Evolutionary conservation across 768 basidiomycete genomes (phyloP).

Genomic region (Lactifluus piperatus): DNA sequence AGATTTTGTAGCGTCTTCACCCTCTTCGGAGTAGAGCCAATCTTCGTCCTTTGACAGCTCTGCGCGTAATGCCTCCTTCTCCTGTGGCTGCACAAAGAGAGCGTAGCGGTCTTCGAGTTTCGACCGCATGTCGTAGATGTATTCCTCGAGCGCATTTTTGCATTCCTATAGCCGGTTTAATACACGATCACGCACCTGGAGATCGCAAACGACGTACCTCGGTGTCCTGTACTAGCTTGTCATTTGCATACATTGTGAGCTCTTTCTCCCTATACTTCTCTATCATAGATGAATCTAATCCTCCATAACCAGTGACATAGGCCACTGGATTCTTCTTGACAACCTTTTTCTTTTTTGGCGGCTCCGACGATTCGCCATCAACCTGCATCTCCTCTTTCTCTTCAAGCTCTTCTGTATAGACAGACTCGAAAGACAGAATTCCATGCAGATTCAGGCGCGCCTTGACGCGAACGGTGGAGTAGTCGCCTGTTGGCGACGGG

Average conservation of each 20-base stretch:
- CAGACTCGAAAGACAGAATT: constrained; percentile 75
- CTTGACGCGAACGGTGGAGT: constrained; percentile 84
- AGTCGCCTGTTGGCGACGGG: constrained; percentile 57
- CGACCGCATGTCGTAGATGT: constrained; percentile 90
- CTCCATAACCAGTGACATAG: constrained; percentile 55
- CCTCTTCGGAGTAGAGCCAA: constrained; percentile 95
- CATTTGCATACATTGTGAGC: constrained; percentile 78
- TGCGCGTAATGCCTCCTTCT: constrained; percentile 68
- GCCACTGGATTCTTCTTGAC: constrained; percentile 78
- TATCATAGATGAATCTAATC: constrained; percentile 54
- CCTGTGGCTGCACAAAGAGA: constrained; percentile 58
- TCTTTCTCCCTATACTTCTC: constrained; percentile 73
- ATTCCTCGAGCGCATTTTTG: constrained; percentile 98
- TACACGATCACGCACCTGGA: neutral
- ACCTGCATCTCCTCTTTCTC: constrained; percentile 66
- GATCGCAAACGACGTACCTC: constrained; percentile 49
- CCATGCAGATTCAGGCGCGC: constrained; percentile 82
- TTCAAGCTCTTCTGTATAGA: constrained; percentile 77
- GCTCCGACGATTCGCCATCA: constrained; percentile 38
- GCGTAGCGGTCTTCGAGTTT: constrained; percentile 89
- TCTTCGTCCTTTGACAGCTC: constrained; percentile 78
- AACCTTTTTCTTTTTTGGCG: constrained; percentile 79
- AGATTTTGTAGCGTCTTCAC: constrained; percentile 92
- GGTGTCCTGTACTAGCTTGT: constrained; percentile 96
- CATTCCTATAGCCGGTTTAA: constrained; percentile 53